phyloP scores from a whole-genome alignment of 768 basidiomycete species.

The Panus rudis region DNA sequence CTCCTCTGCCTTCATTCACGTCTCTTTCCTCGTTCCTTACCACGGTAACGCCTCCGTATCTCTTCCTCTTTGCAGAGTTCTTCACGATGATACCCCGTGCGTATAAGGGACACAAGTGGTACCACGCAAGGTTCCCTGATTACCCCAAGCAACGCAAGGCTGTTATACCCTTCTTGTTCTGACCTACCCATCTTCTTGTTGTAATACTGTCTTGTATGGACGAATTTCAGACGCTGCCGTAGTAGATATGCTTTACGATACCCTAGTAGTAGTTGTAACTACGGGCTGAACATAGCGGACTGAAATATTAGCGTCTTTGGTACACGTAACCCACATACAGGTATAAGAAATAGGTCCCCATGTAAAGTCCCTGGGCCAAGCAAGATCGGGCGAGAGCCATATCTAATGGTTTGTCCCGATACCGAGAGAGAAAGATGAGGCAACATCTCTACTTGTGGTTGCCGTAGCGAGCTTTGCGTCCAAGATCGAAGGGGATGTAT shows the following conservation, averaged over 20 bases:
- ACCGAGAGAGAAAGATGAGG: background rate
- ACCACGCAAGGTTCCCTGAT: conserved; percentile 64
- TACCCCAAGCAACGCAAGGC: conserved; percentile 75
- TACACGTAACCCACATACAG: background rate
- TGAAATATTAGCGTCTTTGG: background rate
- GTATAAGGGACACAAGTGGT: conserved; percentile 81
- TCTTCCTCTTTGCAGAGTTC: conserved; percentile 72
- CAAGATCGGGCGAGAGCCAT: too few relatives aligned
- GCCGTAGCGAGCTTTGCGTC: conserved; percentile 87
- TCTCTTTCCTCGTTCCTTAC: conserved; percentile 29
- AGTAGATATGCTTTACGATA: too few relatives aligned
- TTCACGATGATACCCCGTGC: conserved; percentile 77
- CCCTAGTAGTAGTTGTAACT: background rate
- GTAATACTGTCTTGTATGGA: background rate
- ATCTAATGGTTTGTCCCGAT: background rate
- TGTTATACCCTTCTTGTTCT: conserved; percentile 76
- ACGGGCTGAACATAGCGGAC: background rate
- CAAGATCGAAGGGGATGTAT: conserved; percentile 93
- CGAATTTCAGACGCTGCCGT: too few relatives aligned
- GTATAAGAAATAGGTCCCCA: too few relatives aligned
- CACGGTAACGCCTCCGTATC: conserved; percentile 61
- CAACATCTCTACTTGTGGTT: conserved; percentile 8
- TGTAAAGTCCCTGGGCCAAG: too few relatives aligned
- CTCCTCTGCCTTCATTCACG: conserved; percentile 35
- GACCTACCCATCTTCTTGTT: conserved; percentile 6